phyloP scores from a whole-genome alignment of 805 yeast genomes.

The Candida xiaguanensis region DNA sequence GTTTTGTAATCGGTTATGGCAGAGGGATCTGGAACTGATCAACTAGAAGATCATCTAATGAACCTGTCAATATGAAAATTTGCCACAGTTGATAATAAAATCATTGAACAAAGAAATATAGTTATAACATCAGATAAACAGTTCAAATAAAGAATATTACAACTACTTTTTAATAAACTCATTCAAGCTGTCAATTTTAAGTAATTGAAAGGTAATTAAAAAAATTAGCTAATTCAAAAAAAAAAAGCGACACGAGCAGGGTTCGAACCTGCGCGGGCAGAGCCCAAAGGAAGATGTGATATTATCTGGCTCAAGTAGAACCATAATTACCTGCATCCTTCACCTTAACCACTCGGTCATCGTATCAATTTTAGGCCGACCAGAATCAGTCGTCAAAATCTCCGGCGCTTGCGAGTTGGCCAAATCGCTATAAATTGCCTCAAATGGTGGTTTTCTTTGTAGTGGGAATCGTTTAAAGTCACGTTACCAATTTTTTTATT shows the following conservation, averaged over 20 bases:
- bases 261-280: slow-evolving; percentile 79
- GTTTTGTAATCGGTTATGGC: no score
- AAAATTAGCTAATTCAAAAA: no score
- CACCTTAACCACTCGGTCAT: slow-evolving; percentile 81
- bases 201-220: no score
- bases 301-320: background rate
- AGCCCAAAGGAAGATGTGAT: slow-evolving; percentile 50
- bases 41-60: no score
- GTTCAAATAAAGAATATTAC: no score
- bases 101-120: no score
- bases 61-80: no score
- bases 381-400: background rate
- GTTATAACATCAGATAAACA: no score
- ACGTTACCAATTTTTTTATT: background rate
- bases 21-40: no score
- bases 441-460: background rate
- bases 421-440: slow-evolving; percentile 3
- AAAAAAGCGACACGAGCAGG: slow-evolving; percentile 66
- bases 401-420: slow-evolving; percentile 4
- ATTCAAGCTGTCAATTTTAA: no score
- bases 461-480: background rate
- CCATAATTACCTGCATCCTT: slow-evolving; percentile 56
- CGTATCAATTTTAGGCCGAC: slow-evolving; percentile 26
- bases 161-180: no score
- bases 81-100: no score